Base-by-base conservation (phyloP, 2,329 filamentous ascomycete species). In the Scedosporium aurantiacum region DNA sequence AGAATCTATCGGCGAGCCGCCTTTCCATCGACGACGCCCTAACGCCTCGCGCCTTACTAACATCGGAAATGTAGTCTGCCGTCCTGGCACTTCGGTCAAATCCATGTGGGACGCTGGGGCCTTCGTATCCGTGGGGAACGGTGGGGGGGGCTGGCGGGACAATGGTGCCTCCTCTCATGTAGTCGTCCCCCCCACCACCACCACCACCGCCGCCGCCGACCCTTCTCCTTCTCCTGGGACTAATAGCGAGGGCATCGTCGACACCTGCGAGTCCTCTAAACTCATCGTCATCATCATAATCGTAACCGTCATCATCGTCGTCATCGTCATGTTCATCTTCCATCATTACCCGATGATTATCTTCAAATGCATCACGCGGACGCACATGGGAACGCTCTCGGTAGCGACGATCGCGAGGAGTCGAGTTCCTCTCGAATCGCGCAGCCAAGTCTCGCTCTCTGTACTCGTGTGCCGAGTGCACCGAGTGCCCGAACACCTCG, bases 1-100 rank as follows among this genome's bases (percentile, higher is more conserved):
- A 61, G 55, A 61, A 61, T 32, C 60, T 52, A 21, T 61, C 60
- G 21, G 60, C 60, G n/a, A 61, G 55, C 32, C 60, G 45, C 18
- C 60, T 32, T 8, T 61, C 60, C 43, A 61, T 50, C 28, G 54
- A 58, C 4, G 60, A 58, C 23, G 18, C 54, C 8, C 60, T 40
- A 1, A 58, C 43, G 27, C 60, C 60, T 27, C 60, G 23, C 8
- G 60, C 60, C 32, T 54, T 57, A 28, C 45, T 61, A 14, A 61
- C 60, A n/a, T 61, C 60, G 5, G 55, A 58, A n/a, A 61, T 54
- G 55, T 61, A 61, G 21, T 58, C 60, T 27, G 60, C 55, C 41
- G 55, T 58, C 41, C 27, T 57, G 40, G 54, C 45, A 5, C 16
- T 40, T 14, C 60, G 32, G 41, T 61, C 60, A 23, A 58, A 61